A percentile compares a stretch with the other conserved stretches of the same genome.
Conservation (phyloP, 1,284 basidiomycete genomes). For the Austroboletus novae-zelandiae region DNA sequence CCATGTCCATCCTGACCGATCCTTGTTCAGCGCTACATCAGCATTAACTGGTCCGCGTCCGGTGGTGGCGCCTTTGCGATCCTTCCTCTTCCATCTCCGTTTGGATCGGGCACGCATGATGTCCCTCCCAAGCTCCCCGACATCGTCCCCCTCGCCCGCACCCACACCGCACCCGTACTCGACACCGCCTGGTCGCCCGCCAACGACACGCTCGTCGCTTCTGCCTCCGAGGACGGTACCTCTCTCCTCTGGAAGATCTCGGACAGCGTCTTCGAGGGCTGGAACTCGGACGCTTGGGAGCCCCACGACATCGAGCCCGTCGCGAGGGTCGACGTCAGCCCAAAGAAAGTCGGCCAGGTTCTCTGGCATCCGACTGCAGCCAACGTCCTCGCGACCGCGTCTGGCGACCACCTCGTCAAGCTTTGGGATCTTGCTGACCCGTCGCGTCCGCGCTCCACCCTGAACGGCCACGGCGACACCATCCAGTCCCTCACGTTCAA, state of each 20-base stretch:
- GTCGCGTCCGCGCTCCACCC: conserved; percentile 59
- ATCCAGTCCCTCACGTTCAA: conserved; percentile 90
- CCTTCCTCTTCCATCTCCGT: conserved; percentile 81
- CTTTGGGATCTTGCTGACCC: conserved; percentile 85
- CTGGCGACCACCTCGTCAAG: conserved; percentile 87
- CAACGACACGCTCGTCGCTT: conserved; percentile 87
- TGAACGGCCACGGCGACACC: conserved; percentile 82
- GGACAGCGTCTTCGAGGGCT: conserved; percentile 71
- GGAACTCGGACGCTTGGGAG: conserved; percentile 81
- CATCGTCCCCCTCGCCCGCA: conserved; percentile 87
- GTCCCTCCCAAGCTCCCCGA: conserved; percentile 88
- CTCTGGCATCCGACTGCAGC: conserved; percentile 91
- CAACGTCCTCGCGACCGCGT: conserved; percentile 84
- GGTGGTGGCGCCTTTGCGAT: conserved; percentile 96
- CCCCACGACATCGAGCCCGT: conserved; percentile 86
- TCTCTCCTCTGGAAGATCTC: conserved; percentile 89
- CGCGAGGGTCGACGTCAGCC: conserved; percentile 66
- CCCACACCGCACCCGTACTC: conserved; percentile 82
- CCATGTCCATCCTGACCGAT: not conserved
- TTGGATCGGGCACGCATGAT: conserved; percentile 48
- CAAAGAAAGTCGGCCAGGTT: conserved; percentile 91
- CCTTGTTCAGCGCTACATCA: conserved; percentile 69
- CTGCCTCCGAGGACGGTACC: conserved; percentile 92
- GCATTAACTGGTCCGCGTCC: conserved; percentile 93
- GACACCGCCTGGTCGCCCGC: conserved; percentile 98